Base-by-base conservation (phyloP, 1,139 yeast species). In the Lodderomyces margitis region DNA sequence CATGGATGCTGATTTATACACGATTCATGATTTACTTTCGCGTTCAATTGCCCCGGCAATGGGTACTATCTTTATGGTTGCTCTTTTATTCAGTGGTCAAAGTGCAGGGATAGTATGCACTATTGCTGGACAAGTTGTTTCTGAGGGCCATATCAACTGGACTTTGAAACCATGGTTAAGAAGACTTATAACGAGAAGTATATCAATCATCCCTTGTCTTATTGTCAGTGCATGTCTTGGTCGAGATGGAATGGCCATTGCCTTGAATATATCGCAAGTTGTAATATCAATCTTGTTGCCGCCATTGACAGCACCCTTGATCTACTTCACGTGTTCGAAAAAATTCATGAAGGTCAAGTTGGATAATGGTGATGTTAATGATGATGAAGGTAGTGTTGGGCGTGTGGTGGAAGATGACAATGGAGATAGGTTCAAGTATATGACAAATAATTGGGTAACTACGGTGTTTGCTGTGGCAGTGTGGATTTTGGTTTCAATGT, bases 81-180 rank as follows among this genome's bases (percentile, higher is more conserved):
- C 95, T 0, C 66, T 87, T 50, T 64, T 87, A 27, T 75, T 82
- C 51, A 80, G 87, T 45, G 95, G 95, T 8, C 87, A 84, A 55
- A 80, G 87, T 46, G 91, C 95, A 0, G 94, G 94, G 37, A 81
- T 87, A 45, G 91, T 87, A 1, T 87, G 95, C 58, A 87, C 95
- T 0, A 83, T 87, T 62, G 87, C 94, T 0, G 95, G 95, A 8
- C 95, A 87, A 58, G 83, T 87, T 53, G 89, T 87, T 3, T 75
- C 87, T 50, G 95, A 87, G 59, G 95, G 95, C 1, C 88, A 85
- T 56, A 74, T 87, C 35, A 76, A 80, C 46, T 86, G 95, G 94
- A 76, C 76, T 14, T 58, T 84, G 37, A 72, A 67, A 51, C 95
- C 95, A 5, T 87, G 95, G 95, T 56, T 81, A 37, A 73, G 95